Base-by-base conservation (phyloP, 2,329 filamentous ascomycete species). In the Didymella keratinophila region DNA sequence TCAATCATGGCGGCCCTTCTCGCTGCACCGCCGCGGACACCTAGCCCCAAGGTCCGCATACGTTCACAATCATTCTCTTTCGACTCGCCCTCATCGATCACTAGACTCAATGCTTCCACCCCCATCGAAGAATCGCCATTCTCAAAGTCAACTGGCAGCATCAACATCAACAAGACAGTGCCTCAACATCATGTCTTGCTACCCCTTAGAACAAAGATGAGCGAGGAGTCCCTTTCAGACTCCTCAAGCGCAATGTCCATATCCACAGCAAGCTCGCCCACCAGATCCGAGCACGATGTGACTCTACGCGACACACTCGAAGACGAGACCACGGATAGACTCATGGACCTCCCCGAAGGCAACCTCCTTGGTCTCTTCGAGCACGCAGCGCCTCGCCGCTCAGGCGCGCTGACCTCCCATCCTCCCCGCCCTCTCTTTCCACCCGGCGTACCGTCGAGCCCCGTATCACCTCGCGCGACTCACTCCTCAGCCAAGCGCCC, bases 1-100 rank as follows among this genome's bases (percentile, higher is more conserved):
- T 34, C 34, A 71, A 64, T 30, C 34, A 71, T 70, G 68, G 61
- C 68, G 47, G 63, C 62, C 18, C 56, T 61, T 5, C 63, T 68
- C 45, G 61, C 61, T 52, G 56, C 63, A 55, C 67, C 71, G 25
- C 72, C 68, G 21, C 64, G 72, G 25, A 77, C 73, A 21, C 74
- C 73, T 9, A 74, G 71, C 30, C 74, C 74, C 23, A 76, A 72
- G 48, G 67, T 75, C 60, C 69, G 71, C 52, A 76, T 76, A 60
- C 71, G 73, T 27, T 73, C 74, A 36, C 71, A 71, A 30, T 74
- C 69, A 8, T 60, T 60, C 20, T 60, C 58, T 5, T 77, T 76
- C 63, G 71, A 73, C 61, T 74, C 73, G 67, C 23, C 70, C 63
- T 23, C 70, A 58, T 74, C 73, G 5, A 70, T 73, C n/a, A 69